Conservation (phyloP, 345 rosid genomes). For the Linum trigynum region DNA sequence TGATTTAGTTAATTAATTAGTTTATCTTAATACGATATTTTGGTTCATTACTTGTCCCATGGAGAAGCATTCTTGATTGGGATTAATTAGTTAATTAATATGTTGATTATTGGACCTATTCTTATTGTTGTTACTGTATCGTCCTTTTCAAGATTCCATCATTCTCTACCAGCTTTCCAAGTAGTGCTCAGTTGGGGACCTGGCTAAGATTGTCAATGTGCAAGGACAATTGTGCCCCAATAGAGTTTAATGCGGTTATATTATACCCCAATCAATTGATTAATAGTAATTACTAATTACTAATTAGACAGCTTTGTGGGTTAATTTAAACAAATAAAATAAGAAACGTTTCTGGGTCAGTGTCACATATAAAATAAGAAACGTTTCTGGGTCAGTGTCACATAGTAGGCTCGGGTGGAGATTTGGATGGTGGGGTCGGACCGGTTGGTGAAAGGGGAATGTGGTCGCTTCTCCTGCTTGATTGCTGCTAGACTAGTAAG, state of each 20-base stretch:
- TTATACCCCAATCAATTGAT: too few species aligned
- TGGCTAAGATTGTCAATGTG: background rate
- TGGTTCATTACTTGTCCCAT: background rate
- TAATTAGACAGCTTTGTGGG: too few species aligned
- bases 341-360: background rate
- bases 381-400: background rate
- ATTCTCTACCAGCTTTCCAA: background rate
- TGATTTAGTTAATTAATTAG: background rate
- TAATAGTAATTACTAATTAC: too few species aligned
- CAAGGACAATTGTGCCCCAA: background rate
- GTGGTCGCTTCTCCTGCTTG: background rate
- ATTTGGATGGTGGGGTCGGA: slow-evolving; percentile 2
- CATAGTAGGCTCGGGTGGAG: background rate
- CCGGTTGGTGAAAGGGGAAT: background rate
- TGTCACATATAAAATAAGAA: background rate
- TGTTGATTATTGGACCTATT: background rate
- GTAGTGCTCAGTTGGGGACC: background rate
- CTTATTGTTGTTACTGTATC: background rate
- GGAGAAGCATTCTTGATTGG: background rate
- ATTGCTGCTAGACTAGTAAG: background rate
- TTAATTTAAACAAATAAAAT: too few species aligned
- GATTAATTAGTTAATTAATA: background rate
- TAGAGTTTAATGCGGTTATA: background rate
- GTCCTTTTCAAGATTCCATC: background rate
- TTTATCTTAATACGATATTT: too few species aligned